Conservation (phyloP, 2,329 filamentous ascomycete species). For the Mollisia scopiformis region DNA sequence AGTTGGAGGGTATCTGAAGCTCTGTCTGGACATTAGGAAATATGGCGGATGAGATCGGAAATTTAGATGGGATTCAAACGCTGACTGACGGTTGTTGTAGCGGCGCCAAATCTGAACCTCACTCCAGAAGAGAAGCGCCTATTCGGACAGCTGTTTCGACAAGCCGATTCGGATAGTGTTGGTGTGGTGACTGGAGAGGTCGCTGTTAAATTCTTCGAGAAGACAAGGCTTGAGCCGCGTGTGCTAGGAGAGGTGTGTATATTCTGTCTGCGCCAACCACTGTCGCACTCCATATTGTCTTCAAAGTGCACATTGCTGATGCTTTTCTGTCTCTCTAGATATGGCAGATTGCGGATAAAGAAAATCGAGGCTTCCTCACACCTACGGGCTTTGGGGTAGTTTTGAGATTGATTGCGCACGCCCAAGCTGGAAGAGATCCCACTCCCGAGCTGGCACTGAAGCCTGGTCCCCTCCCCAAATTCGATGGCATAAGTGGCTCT, state of each 20-base stretch:
- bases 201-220: conserved; percentile 97
- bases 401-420: conserved; percentile 91
- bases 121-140: conserved; percentile 90
- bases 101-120: conserved; percentile 76
- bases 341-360: conserved; percentile 97
- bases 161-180: conserved; percentile 88
- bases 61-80: neutral
- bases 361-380: conserved; percentile 93
- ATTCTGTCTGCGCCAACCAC: neutral
- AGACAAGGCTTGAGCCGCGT: conserved; percentile 84
- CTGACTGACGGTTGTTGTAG: conserved; percentile 41
- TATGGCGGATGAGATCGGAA: neutral
- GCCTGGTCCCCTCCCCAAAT: conserved; percentile 86
- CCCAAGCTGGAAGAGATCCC: conserved; percentile 84
- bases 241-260: conserved; percentile 77
- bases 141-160: conserved; percentile 90
- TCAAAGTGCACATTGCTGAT: conserved; percentile 26
- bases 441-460: conserved; percentile 81
- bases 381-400: conserved; percentile 93
- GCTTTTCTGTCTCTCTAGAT: conserved; percentile 59
- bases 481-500: conserved; percentile 69
- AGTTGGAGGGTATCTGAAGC: neutral
- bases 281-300: neutral
- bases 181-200: conserved; percentile 95
- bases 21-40: neutral